A percentile compares a stretch with the other conserved stretches of the same genome.
These are phyloP conservation scores for Eucalyptus coolabah DNA, from an alignment of 345 rosid genomes.

Conservation along the genomic window DNA sequence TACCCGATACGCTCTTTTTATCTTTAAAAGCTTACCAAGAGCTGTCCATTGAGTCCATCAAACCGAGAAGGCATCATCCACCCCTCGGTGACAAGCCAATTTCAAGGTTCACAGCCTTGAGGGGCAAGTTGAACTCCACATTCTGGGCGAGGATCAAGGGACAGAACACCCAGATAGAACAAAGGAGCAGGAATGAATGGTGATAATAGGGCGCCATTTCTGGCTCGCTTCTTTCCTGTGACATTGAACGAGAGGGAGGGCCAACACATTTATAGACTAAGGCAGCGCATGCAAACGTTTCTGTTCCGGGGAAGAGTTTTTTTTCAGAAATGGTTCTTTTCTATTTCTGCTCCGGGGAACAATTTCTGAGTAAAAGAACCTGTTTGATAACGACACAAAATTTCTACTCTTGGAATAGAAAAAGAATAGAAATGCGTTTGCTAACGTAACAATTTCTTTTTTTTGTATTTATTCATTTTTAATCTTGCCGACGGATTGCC, in stretches of 20 bases:
- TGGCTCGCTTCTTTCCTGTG: background rate
- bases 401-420: too few species aligned
- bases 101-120: conserved; percentile 3
- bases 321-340: too few species aligned
- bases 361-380: too few species aligned
- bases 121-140: background rate
- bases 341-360: too few species aligned
- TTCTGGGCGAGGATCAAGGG: background rate
- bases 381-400: too few species aligned
- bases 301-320: too few species aligned
- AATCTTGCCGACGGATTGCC: too few species aligned
- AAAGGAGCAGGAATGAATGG: background rate
- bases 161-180: background rate
- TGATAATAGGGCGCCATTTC: background rate
- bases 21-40: background rate
- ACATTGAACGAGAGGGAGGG: background rate
- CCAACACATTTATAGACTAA: background rate
- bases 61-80: background rate
- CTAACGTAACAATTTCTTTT: too few species aligned
- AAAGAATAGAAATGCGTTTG: too few species aligned
- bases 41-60: background rate
- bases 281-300: too few species aligned
- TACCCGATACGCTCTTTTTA: background rate
- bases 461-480: too few species aligned
- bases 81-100: conserved; percentile 7